Evolutionary conservation across 2,329 filamentous ascomycete genomes (phyloP).

Genomic region (Penicillium sp.): DNA sequence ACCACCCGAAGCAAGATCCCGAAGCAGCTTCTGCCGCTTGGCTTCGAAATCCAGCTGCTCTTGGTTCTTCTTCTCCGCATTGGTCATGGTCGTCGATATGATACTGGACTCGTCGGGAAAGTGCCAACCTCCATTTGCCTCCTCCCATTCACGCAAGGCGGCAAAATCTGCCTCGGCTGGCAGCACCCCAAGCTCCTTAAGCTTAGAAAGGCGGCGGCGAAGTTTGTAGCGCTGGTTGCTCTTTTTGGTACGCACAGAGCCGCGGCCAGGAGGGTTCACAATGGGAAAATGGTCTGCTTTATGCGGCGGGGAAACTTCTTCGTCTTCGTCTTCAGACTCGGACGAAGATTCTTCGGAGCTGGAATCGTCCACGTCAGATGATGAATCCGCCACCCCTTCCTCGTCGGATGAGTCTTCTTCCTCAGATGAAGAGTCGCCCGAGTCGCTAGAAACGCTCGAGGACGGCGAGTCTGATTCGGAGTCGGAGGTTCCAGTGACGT

Average conservation of each 20-base stretch:
- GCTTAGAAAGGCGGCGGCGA: slow-evolving; percentile 46
- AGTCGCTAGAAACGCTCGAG: slow-evolving; percentile 12
- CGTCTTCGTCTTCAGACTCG: slow-evolving; percentile 35
- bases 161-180: slow-evolving; percentile 48
- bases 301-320: slow-evolving; percentile 18
- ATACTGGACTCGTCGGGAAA: slow-evolving; percentile 19
- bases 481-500: slow-evolving; percentile 10
- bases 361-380: slow-evolving; percentile 20
- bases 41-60: slow-evolving; percentile 48
- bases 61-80: slow-evolving; percentile 19
- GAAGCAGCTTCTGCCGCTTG: slow-evolving; percentile 50
- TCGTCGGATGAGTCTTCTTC: slow-evolving; percentile 2
- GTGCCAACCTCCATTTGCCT: slow-evolving; percentile 23
- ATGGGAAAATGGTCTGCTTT: slow-evolving; percentile 11
- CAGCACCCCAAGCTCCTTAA: slow-evolving; percentile 54
- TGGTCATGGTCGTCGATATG: slow-evolving; percentile 15
- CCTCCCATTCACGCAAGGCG: slow-evolving; percentile 44
- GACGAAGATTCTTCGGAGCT: slow-evolving; percentile 28
- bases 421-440: slow-evolving; percentile 31
- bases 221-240: slow-evolving; percentile 55
- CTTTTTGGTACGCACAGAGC: slow-evolving; percentile 48
- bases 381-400: not conserved
- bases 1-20: slow-evolving; percentile 50
- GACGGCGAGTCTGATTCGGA: slow-evolving; percentile 15
- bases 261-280: slow-evolving; percentile 45